phyloP scores from a whole-genome alignment of 495 filamentous ascomycete genomes.

The Lepraria neglecta region DNA sequence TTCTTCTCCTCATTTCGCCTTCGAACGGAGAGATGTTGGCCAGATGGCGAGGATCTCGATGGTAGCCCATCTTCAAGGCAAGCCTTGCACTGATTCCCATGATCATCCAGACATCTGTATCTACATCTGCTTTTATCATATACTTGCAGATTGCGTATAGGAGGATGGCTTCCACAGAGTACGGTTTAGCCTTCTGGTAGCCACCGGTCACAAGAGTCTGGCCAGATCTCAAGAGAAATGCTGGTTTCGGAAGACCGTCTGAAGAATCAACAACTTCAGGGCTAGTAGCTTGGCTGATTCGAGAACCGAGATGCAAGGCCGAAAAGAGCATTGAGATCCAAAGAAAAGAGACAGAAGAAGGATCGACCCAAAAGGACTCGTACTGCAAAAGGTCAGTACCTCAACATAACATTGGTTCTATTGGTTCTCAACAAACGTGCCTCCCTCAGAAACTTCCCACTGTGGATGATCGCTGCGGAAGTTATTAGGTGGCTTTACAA shows the following conservation, averaged over 20 bases:
- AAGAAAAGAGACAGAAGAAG: constrained; percentile 40
- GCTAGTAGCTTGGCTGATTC: not conserved
- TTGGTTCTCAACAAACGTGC: not conserved
- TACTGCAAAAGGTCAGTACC: constrained; percentile 32
- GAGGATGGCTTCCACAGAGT: constrained; percentile 45
- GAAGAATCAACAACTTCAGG: constrained; percentile 31
- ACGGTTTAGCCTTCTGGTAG: constrained; percentile 41
- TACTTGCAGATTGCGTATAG: constrained; percentile 44
- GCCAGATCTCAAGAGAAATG: constrained; percentile 11
- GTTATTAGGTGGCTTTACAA: not conserved
- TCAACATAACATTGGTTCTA: not conserved
- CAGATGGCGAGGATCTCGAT: constrained; percentile 40
- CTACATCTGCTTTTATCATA: constrained; percentile 38
- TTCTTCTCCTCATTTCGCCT: constrained; percentile 36
- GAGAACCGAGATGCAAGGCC: constrained; percentile 33
- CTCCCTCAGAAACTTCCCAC: constrained; percentile 1
- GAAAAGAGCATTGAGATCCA: constrained; percentile 46
- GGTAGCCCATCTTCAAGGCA: constrained; percentile 51
- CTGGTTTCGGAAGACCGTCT: not conserved
- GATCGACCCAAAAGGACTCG: constrained; percentile 36
- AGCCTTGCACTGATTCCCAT: constrained; percentile 44
- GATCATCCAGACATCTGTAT: constrained; percentile 44
- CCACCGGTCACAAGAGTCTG: constrained; percentile 40
- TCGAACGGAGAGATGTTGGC: constrained; percentile 29
- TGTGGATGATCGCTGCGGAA: constrained; percentile 5